Conservation (phyloP, 805 yeast species). For the Maudiozyma bulderi region DNA sequence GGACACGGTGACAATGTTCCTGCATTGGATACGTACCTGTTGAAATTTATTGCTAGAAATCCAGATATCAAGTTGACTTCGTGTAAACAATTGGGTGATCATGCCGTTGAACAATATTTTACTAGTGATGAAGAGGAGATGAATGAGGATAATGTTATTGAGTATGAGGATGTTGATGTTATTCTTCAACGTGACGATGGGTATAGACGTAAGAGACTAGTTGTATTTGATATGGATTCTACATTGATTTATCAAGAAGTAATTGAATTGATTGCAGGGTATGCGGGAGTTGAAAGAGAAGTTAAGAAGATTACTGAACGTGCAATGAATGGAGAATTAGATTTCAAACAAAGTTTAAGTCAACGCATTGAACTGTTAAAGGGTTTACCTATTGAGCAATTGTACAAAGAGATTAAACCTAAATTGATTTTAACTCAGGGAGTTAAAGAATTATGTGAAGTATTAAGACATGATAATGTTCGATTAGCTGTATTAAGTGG, state of each 20-base stretch:
- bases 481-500: constrained; percentile 86
- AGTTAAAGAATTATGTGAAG: constrained; percentile 58
- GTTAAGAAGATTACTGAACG: constrained; percentile 84
- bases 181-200: constrained; percentile 17
- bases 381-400: constrained; percentile 62
- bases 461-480: constrained; percentile 51
- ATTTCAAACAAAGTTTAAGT: constrained; percentile 70
- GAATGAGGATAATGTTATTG: neutral
- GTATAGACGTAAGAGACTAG: constrained; percentile 37
- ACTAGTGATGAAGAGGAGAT: neutral
- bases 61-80: constrained; percentile 3
- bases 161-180: constrained; percentile 13
- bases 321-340: constrained; percentile 96
- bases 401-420: constrained; percentile 71
- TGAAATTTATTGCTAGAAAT: neutral
- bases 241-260: constrained; percentile 94
- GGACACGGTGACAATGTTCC: constrained; percentile 7
- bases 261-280: constrained; percentile 88
- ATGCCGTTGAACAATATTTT: constrained; percentile 8
- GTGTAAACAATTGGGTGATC: neutral
- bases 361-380: constrained; percentile 70
- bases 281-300: constrained; percentile 80
- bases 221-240: constrained; percentile 96
- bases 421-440: constrained; percentile 78
- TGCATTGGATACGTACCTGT: neutral